Evolutionary conservation across 306 rosid genomes (phyloP).

Genomic region (Citrullus amarus): DNA sequence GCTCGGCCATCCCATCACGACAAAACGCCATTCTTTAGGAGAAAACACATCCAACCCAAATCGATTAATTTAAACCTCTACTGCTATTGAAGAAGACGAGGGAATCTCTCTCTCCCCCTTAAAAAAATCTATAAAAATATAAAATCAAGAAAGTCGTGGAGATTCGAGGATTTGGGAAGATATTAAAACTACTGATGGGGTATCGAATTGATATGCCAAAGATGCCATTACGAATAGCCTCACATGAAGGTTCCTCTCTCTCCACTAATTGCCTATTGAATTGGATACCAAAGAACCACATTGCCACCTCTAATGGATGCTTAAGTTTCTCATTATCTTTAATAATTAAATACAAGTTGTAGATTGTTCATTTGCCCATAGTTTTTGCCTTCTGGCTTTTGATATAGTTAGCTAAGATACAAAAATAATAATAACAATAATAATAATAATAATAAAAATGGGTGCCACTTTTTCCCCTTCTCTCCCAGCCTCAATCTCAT

Average conservation of each 20-base stretch:
- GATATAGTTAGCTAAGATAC: not conserved
- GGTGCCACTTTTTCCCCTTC: not conserved
- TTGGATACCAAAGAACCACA: not conserved
- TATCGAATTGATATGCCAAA: slow-evolving; percentile 22
- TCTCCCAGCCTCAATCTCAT: not conserved
- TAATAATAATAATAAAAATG: not conserved
- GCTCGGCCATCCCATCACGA: slow-evolving; percentile 20
- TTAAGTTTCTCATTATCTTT: not conserved
- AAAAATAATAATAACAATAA: not conserved
- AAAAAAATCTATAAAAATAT: not conserved
- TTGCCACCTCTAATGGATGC: not conserved
- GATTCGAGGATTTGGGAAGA: slow-evolving; percentile 20
- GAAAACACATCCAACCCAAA: slow-evolving; percentile 17
- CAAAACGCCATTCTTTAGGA: slow-evolving; percentile 24
- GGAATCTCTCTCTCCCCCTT: slow-evolving; percentile 10
- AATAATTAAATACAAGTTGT: not conserved
- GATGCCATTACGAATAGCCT: slow-evolving; percentile 15
- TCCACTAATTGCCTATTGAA: not conserved
- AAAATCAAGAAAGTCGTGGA: slow-evolving; percentile 11
- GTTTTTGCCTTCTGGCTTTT: not conserved
- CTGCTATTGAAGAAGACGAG: slow-evolving; percentile 5
- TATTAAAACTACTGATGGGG: slow-evolving; percentile 19
- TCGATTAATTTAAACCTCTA: not conserved
- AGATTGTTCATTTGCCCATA: not conserved
- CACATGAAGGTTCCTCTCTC: slow-evolving; percentile 5